phyloP scores from a whole-genome alignment of 306 rosid species.

The Cucurbita pepo region DNA sequence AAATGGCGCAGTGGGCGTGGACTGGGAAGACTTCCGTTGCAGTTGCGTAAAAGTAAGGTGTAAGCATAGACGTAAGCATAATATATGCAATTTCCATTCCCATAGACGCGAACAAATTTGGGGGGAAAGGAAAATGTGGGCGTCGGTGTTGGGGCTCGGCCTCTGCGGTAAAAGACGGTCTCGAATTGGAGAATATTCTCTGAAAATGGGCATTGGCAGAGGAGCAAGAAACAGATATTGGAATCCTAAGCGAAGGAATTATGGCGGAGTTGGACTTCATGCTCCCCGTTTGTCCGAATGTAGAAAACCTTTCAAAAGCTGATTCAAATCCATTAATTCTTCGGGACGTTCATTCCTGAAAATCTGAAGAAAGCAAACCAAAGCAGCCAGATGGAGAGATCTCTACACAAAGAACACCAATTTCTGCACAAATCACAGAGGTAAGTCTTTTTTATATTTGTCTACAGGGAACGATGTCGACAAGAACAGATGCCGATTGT shows the following conservation, averaged over 20 bases:
- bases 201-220: conserved; percentile 3
- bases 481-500: conserved; percentile 24
- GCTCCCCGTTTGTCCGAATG: not conserved
- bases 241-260: conserved; percentile 9
- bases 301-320: not conserved
- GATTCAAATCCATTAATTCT: not conserved
- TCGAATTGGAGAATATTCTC: conserved; percentile 19
- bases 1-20: not conserved
- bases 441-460: not conserved
- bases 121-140: not conserved
- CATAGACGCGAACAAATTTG: not conserved
- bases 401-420: not conserved
- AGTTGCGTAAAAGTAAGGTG: not conserved
- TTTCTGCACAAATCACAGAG: not conserved
- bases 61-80: not conserved
- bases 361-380: not conserved
- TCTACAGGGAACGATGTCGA: not conserved
- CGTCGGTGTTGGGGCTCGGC: not conserved
- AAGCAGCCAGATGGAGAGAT: not conserved
- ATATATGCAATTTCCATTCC: not conserved
- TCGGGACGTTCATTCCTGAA: not conserved
- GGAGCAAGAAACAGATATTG: conserved; percentile 5
- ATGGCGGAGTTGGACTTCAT: conserved; percentile 1
- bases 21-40: conserved; percentile 7
- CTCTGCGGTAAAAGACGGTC: conserved; percentile 7